These are phyloP conservation scores for Tetrahymena malaccensis DNA, from an alignment of 73 alveolate species.

Conservation along the genomic window DNA sequence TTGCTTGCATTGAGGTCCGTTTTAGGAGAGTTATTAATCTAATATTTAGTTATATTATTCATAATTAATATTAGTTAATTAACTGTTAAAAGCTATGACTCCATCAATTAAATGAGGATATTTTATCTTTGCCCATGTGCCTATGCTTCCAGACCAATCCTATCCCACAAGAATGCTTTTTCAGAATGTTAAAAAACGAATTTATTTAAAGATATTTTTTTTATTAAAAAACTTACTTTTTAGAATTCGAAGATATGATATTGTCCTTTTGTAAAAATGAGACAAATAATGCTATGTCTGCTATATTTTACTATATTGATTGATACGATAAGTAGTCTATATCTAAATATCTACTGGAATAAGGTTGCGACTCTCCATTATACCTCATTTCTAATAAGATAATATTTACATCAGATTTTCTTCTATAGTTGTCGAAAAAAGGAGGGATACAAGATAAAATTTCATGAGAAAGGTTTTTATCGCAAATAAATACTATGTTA, in stretches of 20 bases:
- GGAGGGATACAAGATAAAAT: neutral
- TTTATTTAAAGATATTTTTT: neutral
- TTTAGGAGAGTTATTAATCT: neutral
- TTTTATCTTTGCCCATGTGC: neutral
- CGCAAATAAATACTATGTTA: neutral
- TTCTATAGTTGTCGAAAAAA: neutral
- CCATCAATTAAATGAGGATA: neutral
- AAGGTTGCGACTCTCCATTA: neutral
- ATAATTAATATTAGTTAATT: neutral
- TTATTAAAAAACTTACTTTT: neutral
- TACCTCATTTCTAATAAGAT: neutral
- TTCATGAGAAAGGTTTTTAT: neutral
- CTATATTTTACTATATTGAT: neutral
- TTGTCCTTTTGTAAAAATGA: neutral
- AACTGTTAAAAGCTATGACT: neutral
- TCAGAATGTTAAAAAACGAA: neutral
- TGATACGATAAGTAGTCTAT: neutral
- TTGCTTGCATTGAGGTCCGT: neutral
- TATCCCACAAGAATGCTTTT: neutral
- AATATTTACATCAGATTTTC: neutral
- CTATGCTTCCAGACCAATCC: neutral
- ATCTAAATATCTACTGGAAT: neutral
- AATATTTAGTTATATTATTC: neutral
- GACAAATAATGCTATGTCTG: neutral
- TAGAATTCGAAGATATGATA: neutral